These are phyloP conservation scores for Nicotiana paniculata DNA, from an alignment of 257 asterid species.

Conservation along the genomic window DNA sequence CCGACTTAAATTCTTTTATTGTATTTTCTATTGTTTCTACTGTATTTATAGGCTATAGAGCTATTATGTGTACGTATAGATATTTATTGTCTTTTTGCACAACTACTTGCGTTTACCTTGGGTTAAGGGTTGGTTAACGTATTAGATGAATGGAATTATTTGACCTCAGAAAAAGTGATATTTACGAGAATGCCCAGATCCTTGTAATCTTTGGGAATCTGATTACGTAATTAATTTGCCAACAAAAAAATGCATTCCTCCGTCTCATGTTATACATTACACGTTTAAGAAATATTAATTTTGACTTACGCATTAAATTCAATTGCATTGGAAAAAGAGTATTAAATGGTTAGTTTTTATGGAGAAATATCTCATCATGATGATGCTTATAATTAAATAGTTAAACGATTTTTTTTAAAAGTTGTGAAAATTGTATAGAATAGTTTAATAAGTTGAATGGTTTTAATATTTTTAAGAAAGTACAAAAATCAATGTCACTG, in stretches of 20 bases:
- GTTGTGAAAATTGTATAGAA: too few species aligned
- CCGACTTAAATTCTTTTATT: too few species aligned
- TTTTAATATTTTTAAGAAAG: not conserved
- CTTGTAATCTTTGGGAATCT: not conserved
- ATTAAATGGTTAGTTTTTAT: too few species aligned
- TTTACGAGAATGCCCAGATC: not conserved
- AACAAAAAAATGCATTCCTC: not conserved
- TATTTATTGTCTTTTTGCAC: not conserved
- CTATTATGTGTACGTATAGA: too few species aligned
- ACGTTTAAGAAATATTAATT: not conserved
- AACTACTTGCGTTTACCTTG: not conserved
- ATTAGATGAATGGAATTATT: not conserved
- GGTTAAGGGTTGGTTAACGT: not conserved
- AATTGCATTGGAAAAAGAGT: too few species aligned
- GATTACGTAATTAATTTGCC: not conserved
- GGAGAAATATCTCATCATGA: too few species aligned
- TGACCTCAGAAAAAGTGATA: not conserved
- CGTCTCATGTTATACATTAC: not conserved
- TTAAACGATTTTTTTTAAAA: too few species aligned
- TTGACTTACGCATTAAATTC: not conserved
- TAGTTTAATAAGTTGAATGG: too few species aligned
- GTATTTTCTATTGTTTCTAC: too few species aligned
- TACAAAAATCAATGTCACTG: not conserved
- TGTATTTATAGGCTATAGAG: not conserved
- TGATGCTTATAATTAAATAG: too few species aligned